These are phyloP conservation scores for Coniochaeta sp. DNA, from an alignment of 2,329 filamentous ascomycete species.

Conservation along the genomic window DNA sequence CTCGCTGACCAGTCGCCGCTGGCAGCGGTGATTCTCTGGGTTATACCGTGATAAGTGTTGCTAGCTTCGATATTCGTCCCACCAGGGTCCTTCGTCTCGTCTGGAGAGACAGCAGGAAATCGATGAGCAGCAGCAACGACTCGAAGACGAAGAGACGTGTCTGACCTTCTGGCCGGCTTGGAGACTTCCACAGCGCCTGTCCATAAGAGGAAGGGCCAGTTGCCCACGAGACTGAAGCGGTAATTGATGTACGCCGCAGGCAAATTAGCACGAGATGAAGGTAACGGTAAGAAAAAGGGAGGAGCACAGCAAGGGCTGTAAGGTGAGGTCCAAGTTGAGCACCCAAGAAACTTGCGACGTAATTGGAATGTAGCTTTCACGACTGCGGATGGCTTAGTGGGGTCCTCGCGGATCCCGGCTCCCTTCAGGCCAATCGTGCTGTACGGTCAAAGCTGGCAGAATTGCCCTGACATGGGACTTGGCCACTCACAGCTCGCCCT, in stretches of 20 bases:
- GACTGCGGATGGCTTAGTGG: neutral
- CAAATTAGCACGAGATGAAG: neutral
- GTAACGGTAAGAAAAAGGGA: neutral
- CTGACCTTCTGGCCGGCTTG: neutral
- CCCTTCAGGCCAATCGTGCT: neutral
- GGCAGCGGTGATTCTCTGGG: too few species aligned
- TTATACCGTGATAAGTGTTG: neutral
- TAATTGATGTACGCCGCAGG: neutral
- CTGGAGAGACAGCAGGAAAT: neutral
- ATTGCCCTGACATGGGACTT: neutral
- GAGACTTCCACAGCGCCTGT: neutral
- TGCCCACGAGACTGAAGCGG: neutral
- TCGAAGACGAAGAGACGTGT: neutral
- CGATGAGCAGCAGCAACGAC: neutral
- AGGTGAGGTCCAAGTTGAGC: neutral
- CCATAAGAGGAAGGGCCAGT: neutral
- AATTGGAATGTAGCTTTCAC: neutral
- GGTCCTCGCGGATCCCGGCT: neutral
- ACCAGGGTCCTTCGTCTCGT: neutral
- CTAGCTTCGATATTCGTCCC: neutral
- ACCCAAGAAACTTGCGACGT: neutral
- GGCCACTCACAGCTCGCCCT: neutral
- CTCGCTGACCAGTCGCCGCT: neutral
- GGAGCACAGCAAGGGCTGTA: neutral
- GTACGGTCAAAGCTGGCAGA: constrained; percentile 1